Evolutionary conservation across 805 yeast species (phyloP), one percentile per base, ranked within the genome.

Genomic region (Candida germanica): DNA sequence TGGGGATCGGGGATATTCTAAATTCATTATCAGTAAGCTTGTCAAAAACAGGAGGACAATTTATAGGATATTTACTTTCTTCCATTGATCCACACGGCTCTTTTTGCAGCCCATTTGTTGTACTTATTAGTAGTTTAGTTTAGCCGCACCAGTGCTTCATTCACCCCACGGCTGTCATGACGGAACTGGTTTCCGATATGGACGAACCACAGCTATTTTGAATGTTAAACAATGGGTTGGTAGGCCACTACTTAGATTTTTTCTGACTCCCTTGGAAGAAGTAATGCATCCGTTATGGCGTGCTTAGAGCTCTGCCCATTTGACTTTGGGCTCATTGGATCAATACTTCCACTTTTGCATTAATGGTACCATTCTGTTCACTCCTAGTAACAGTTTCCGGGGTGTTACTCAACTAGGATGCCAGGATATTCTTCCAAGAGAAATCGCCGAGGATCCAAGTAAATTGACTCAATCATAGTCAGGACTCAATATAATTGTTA

Each of bases 221-320:
- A 71, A 68, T 48, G 71, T 59, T 13, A 61, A 58, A 25, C 74
- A 79, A 32, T 51, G 66, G 1, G 47, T 75, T 15, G 83, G 83
- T 5, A 58, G 84, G 25, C 61, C 78, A 2, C 33, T 59, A 3
- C 68, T 79, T 29, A 78, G 78, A 1, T 46, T 56, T 14, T 66
- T 6, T 78, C 75, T 14, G 80, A 74, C 48, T 48, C 44, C 5
- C 37, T 64, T 21, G 83, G 83, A 2, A 58, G 77, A 20, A 47
- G 64, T 36, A 77, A 75, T 42, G 41, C 56, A 7, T 46, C 60
- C n/a, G n/a, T n/a, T n/a, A n/a, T n/a, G n/a, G n/a, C n/a, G n/a
- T n/a, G n/a, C n/a, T n/a, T n/a, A n/a, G n/a, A n/a, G n/a, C n/a
- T n/a, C n/a, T n/a, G n/a, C n/a, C n/a, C 9, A 46, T 64, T 5